phyloP scores from a whole-genome alignment of 345 rosid species.

The Hibiscus trionum region DNA sequence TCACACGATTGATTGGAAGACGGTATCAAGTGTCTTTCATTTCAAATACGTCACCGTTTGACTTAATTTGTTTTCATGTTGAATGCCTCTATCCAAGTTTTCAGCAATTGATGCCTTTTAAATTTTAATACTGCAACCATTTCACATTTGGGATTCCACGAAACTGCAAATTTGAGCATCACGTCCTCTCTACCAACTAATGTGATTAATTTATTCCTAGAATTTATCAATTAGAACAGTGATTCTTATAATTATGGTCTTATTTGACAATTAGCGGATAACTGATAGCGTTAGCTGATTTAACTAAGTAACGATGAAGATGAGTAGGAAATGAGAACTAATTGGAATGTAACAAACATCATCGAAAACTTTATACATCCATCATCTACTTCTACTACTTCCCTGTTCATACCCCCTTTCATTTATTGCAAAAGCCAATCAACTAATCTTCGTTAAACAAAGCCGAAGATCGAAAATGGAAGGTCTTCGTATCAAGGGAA shows the following conservation, averaged over 20 bases:
- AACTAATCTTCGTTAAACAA: conserved; percentile 11
- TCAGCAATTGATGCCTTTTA: background rate
- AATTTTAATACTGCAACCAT: background rate
- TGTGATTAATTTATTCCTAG: background rate
- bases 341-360: background rate
- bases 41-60: no score
- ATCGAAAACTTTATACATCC: conserved; percentile 10
- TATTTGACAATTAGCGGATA: no score
- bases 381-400: background rate
- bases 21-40: no score
- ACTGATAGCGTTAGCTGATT: no score
- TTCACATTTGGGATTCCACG: background rate
- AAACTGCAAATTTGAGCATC: background rate
- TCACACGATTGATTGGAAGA: no score
- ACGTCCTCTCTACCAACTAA: background rate
- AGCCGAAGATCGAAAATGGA: conserved; percentile 13
- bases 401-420: conserved; percentile 14
- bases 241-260: background rate
- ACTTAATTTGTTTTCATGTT: background rate
- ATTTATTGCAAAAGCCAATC: conserved; percentile 26
- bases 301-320: background rate
- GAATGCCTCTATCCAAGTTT: background rate
- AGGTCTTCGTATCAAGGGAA: conserved; percentile 16
- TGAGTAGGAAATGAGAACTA: background rate
- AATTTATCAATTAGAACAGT: background rate